Percentiles rank a stretch among this genome's conserved stretches.
Conservation (phyloP, 345 rosid genomes). For the Linum usitatissimum region DNA sequence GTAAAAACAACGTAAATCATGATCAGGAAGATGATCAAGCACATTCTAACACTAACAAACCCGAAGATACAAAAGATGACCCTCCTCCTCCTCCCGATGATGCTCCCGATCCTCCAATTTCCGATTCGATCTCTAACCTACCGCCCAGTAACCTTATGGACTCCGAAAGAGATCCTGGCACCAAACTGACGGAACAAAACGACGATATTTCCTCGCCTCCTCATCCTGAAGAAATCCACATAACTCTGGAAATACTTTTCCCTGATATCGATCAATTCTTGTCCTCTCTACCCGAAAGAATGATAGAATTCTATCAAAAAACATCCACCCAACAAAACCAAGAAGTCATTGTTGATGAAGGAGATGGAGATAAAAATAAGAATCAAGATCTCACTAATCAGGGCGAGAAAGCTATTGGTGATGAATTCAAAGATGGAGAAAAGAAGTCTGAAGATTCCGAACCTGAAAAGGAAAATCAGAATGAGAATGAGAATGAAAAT, state of each 20-base stretch:
- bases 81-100: too few relatives aligned
- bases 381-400: neutral
- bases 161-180: neutral
- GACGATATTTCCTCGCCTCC: neutral
- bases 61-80: too few relatives aligned
- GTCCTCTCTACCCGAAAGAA: constrained; percentile 10
- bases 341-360: too few relatives aligned
- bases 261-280: constrained; percentile 47
- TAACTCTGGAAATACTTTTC: constrained; percentile 35
- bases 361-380: constrained; percentile 10
- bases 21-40: too few relatives aligned
- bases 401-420: neutral
- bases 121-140: too few relatives aligned
- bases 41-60: too few relatives aligned
- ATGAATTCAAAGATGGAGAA: constrained; percentile 10
- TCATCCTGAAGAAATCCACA: constrained; percentile 21
- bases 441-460: too few relatives aligned
- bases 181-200: neutral
- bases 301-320: neutral
- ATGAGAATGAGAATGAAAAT: neutral
- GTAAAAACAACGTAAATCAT: too few relatives aligned
- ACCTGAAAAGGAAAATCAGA: neutral
- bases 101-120: too few relatives aligned
- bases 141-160: too few relatives aligned
- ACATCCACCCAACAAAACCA: too few relatives aligned